Evolutionary conservation across 495 filamentous ascomycete species (phyloP).

Genomic region (Glonium stellatum): DNA sequence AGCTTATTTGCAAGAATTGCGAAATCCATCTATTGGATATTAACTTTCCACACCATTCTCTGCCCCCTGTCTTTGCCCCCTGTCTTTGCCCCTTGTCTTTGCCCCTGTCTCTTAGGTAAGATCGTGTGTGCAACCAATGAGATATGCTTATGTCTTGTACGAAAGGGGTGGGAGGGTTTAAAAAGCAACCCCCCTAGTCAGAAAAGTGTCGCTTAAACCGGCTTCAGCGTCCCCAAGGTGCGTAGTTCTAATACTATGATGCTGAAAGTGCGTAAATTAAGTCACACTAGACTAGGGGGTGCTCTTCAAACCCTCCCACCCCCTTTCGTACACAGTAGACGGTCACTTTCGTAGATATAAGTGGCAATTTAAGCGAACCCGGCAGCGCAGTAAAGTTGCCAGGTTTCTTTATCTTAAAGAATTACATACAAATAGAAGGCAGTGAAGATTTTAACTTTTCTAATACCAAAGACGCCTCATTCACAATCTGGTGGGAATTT

Average conservation of each 20-base stretch:
- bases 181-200: too few species aligned
- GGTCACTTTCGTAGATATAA: background rate
- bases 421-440: constrained; percentile 1
- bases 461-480: background rate
- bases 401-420: background rate
- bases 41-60: background rate
- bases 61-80: background rate
- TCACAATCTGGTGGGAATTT: constrained; percentile 1
- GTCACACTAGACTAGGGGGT: too few species aligned
- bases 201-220: too few species aligned
- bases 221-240: too few species aligned
- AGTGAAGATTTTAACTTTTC: constrained; percentile 2
- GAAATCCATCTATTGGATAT: background rate
- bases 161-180: too few species aligned
- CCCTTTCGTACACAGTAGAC: background rate
- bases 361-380: background rate
- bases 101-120: background rate
- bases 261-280: too few species aligned
- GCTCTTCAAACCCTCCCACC: too few species aligned
- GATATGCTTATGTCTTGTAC: background rate
- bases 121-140: background rate
- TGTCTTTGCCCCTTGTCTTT: background rate
- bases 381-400: background rate
- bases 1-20: too few species aligned
- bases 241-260: too few species aligned